phyloP scores from a whole-genome alignment of 495 filamentous ascomycete genomes.

The Astrocystis sublimbata region DNA sequence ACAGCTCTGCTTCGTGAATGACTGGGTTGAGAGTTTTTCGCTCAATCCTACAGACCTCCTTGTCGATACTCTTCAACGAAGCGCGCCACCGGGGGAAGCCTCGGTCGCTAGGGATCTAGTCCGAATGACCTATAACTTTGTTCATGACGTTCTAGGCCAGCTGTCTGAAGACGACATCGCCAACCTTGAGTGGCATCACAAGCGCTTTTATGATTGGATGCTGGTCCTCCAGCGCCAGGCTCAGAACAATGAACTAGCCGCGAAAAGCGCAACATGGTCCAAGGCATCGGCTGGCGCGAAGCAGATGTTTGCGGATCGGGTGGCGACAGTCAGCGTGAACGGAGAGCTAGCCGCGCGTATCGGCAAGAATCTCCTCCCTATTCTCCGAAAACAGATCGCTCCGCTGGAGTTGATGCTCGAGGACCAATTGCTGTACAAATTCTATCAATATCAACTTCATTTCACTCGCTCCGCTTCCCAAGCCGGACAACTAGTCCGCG shows the following conservation, averaged over 20 bases:
- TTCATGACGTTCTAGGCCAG: background rate
- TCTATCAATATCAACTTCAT: conserved; percentile 20
- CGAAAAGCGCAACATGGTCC: background rate
- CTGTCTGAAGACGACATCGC: background rate
- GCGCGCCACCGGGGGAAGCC: background rate
- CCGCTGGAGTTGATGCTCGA: conserved; percentile 43
- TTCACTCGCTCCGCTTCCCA: conserved; percentile 18
- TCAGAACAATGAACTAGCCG: background rate
- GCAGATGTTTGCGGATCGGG: background rate
- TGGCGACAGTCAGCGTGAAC: background rate
- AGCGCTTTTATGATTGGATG: conserved; percentile 4
- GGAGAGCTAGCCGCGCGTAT: conserved; percentile 19
- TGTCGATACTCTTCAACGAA: background rate
- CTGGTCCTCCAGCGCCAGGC: background rate
- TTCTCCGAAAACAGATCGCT: conserved; percentile 38
- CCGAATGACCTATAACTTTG: background rate
- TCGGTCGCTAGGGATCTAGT: background rate
- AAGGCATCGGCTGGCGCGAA: background rate
- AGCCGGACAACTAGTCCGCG: conserved; percentile 12
- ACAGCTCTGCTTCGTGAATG: background rate
- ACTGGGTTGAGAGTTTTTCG: background rate
- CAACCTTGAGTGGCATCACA: background rate
- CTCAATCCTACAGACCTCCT: background rate
- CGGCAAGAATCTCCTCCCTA: conserved; percentile 35
- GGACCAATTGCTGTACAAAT: conserved; percentile 35